Base-by-base conservation (phyloP, 1,139 yeast genomes). In the Blastobotrys illinoisensis region DNA sequence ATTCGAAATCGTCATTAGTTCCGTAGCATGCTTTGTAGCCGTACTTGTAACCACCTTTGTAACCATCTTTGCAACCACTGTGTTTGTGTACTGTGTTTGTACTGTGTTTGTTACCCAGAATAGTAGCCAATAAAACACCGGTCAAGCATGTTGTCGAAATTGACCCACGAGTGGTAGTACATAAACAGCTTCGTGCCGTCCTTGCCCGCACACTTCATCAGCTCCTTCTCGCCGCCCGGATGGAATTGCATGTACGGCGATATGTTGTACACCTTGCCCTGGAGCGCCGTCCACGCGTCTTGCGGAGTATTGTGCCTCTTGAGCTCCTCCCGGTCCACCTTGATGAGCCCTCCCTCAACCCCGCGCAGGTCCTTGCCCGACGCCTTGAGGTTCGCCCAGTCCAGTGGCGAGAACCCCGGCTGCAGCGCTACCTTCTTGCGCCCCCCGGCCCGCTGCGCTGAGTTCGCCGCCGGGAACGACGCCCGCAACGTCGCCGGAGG, bases 141-240 rank as follows among this genome's bases (percentile, higher is more conserved):
- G 62, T 82, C 89, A 56, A 93, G 71, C 80, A 93, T 82, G 60
- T 89, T 74, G 62, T 91, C 97, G 49, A 77, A 88, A 69, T 88
- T 91, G 46, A 74, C 96, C 97, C 97, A 90, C 26, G 88, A 76
- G 67, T 90, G 97, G 60, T 86, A 87, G 69, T 83, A 83, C 69
- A 84, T 83, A 65, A 93, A 93, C 59, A 88, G 65, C n/a, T 71
- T 63, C 0, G 97, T 89, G 1, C 95, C 95, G 66, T 91, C 97
- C 57, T 77, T 76, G 0, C 97, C 97, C 0, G 96, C 95, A 64
- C 88, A 81, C 55, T 82, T 80, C 81, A 88, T 75, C 48, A 93
- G 73, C 64, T 90, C 90, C 5, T 80, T 82, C 1, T 77, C 83
- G 1, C 99, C 99, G 21, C 99, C 99, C 0, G 99, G 99, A 64